These are phyloP conservation scores for Teratosphaeria zuluensis DNA, from an alignment of 2,329 filamentous ascomycete species.

Conservation along the genomic window DNA sequence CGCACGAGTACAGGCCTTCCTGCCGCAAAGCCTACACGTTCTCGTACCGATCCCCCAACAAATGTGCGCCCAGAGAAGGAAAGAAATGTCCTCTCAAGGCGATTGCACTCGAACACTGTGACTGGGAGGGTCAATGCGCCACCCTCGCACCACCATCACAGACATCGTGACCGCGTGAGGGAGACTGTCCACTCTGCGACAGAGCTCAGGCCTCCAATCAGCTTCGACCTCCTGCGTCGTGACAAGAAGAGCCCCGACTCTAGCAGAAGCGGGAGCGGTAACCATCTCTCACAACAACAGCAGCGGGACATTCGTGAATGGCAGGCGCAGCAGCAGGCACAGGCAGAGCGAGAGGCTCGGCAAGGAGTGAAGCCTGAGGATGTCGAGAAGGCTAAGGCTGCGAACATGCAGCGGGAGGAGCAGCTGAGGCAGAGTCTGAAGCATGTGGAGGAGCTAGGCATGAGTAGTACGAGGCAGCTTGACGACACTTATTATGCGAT, in stretches of 20 bases:
- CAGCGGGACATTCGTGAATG: slow-evolving; percentile 8
- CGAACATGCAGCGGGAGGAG: slow-evolving; percentile 29
- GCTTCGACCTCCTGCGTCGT: slow-evolving; percentile 34
- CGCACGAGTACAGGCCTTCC: slow-evolving; percentile 4
- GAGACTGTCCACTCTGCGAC: slow-evolving; percentile 36
- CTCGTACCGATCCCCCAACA: slow-evolving; percentile 6
- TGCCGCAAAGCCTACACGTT: slow-evolving; percentile 4
- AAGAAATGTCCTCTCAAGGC: slow-evolving; percentile 3
- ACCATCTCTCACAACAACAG: slow-evolving; percentile 2
- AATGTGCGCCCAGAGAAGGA: neutral
- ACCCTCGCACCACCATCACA: slow-evolving; percentile 1
- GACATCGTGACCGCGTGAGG: slow-evolving; percentile 18
- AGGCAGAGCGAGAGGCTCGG: slow-evolving; percentile 7
- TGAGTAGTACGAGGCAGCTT: slow-evolving; percentile 54
- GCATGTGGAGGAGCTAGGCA: slow-evolving; percentile 43
- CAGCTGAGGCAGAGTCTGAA: slow-evolving; percentile 33
- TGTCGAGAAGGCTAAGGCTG: slow-evolving; percentile 28
- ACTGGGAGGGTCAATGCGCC: neutral
- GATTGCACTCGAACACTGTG: slow-evolving; percentile 8
- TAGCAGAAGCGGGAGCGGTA: slow-evolving; percentile 14
- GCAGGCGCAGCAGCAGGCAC: slow-evolving; percentile 11
- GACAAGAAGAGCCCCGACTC: slow-evolving; percentile 20
- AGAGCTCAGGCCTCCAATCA: slow-evolving; percentile 35
- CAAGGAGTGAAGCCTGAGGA: slow-evolving; percentile 29
- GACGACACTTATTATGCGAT: slow-evolving; percentile 68